Percentiles rank a stretch among this genome's conserved stretches.
Conservation (phyloP, 306 rosid genomes). For the Sicyos baderoa region DNA sequence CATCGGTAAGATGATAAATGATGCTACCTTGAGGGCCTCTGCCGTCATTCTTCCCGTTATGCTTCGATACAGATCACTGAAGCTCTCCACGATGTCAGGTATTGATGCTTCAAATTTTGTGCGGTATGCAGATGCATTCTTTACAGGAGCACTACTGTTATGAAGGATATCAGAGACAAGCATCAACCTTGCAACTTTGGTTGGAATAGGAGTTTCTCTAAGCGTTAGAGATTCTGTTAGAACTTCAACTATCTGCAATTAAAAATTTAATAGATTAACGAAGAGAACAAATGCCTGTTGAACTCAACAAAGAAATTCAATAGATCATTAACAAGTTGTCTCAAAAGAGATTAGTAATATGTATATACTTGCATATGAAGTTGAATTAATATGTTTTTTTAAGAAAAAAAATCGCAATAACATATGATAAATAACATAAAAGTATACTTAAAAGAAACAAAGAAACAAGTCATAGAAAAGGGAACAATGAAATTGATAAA, state of each 20-base stretch:
- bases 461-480: too few relatives aligned
- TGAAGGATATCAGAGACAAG: constrained; percentile 98
- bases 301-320: too few relatives aligned
- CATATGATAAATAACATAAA: too few relatives aligned
- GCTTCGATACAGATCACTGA: constrained; percentile 85
- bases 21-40: constrained; percentile 84
- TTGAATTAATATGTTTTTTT: too few relatives aligned
- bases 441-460: too few relatives aligned
- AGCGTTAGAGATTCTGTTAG: constrained; percentile 96
- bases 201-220: constrained; percentile 93
- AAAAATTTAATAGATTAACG: constrained; percentile 17
- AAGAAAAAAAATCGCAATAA: too few relatives aligned
- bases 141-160: constrained; percentile 98
- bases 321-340: too few relatives aligned
- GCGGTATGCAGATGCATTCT: constrained; percentile 99
- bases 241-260: constrained; percentile 90
- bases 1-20: not conserved
- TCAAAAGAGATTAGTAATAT: too few relatives aligned
- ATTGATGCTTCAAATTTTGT: constrained; percentile 91
- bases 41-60: constrained; percentile 95
- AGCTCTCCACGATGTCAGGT: constrained; percentile 97
- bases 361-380: too few relatives aligned
- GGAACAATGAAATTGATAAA: too few relatives aligned
- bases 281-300: not conserved
- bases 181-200: constrained; percentile 99